Evolutionary conservation across 257 asterid species (phyloP), one percentile per base, ranked within the genome.

Genomic region (Jacaranda copaia): DNA sequence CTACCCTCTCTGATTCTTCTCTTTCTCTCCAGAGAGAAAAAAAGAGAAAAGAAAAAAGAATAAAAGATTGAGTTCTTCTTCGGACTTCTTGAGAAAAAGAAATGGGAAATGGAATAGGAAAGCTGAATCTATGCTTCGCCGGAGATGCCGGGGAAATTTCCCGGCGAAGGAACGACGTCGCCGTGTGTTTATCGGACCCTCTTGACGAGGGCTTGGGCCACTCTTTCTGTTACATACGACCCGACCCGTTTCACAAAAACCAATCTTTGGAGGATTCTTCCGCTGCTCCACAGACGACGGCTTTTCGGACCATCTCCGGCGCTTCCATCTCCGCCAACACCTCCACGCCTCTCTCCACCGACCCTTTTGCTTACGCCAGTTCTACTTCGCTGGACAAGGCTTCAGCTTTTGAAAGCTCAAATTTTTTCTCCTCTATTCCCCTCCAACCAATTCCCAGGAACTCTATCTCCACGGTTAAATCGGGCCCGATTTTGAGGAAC

Each of bases 241-340:
- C 97, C 5, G 97, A 91, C 84, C 82, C 88, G 8, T 77, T 49
- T 68, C 83, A 77, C 46, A 88, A 87, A 55, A 75, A 85, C 65
- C 85, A 84, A 36, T 80, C 83, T 58, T 49, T 76, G 0, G 88
- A 86, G 38, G 93, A 88, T 18, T 71, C 91, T 3, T 70, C 85
- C 74, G 64, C 89, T 69, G 77, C 88, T 79, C 73, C 75, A 2
- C 89, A 68, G 40, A 70, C 86, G 72, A 64, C 97, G 83, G 83
- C 92, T 45, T 90, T 90, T 70, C 81, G 93, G 15, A 88, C 97
- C 12, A 93, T 95, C 71, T 95, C 98, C 81, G 99, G 99, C 72
- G 99, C 99, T 14, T 85, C 98, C 78, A 91, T 95, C 85, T 93
- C 98, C 61, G 99, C 99, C 84, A 95, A 95, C 85, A 82, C 89